These are phyloP conservation scores for Raddia distichophylla DNA, from an alignment of 176 grass and related monocot genomes.

Conservation along the genomic window DNA sequence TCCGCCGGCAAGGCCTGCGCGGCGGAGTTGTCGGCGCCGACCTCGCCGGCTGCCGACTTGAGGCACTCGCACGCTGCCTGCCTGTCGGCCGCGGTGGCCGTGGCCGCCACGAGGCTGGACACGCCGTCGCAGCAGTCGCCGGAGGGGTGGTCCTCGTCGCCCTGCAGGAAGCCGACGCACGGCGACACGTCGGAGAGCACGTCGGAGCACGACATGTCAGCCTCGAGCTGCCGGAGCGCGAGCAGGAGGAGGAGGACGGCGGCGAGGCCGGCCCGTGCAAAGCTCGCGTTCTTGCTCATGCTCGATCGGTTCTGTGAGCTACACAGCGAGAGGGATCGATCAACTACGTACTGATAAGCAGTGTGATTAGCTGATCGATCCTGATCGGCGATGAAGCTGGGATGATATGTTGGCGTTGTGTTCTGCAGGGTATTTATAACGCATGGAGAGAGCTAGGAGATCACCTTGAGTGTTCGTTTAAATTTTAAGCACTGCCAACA, in stretches of 20 bases:
- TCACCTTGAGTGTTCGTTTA: neutral
- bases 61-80: constrained; percentile 59
- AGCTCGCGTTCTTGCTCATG: constrained; percentile 29
- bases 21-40: neutral
- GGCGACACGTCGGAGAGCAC: constrained; percentile 30
- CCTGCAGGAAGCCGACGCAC: constrained; percentile 49
- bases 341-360: neutral
- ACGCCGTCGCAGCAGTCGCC: constrained; percentile 50
- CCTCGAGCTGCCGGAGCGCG: constrained; percentile 17
- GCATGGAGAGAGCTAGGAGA: neutral
- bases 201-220: constrained; percentile 31
- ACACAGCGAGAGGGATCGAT: neutral
- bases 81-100: constrained; percentile 22
- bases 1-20: constrained; percentile 41
- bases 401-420: neutral
- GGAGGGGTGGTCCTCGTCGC: constrained; percentile 5
- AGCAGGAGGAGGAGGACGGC: constrained; percentile 26
- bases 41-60: constrained; percentile 23
- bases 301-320: neutral
- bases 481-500: neutral
- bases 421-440: constrained; percentile 36
- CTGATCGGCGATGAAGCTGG: neutral
- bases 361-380: neutral
- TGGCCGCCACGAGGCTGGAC: constrained; percentile 22
- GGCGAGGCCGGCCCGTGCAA: neutral